A percentile compares a stretch with the other conserved stretches of the same genome.
These are phyloP conservation scores for Funneliformis caledonium DNA, from an alignment of 371 early-diverging fungal genomes.

Conservation along the genomic window DNA sequence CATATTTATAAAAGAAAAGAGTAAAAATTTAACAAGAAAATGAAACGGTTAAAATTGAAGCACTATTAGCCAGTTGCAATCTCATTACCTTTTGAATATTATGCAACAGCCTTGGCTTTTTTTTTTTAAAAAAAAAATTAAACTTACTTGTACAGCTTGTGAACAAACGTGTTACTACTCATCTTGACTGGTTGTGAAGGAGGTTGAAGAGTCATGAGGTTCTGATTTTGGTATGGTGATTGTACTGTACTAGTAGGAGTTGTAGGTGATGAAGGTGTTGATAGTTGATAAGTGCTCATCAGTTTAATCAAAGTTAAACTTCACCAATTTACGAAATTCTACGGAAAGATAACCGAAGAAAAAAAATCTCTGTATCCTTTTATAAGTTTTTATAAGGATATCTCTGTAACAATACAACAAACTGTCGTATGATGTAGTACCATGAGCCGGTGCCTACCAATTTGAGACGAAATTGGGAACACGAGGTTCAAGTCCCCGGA, in stretches of 20 bases:
- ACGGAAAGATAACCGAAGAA: background rate
- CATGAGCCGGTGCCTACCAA: background rate
- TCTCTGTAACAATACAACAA: too few species aligned
- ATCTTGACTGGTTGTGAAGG: slow-evolving; percentile 55
- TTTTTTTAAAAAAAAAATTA: background rate
- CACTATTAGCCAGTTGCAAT: slow-evolving; percentile 8
- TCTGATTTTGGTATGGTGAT: slow-evolving; percentile 52
- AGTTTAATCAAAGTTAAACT: background rate
- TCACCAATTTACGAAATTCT: background rate
- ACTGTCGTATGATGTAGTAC: too few species aligned
- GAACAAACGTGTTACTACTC: slow-evolving; percentile 65
- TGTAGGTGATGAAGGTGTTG: slow-evolving; percentile 48
- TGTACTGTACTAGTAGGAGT: slow-evolving; percentile 53
- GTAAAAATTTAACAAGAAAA: background rate
- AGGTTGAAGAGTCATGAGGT: slow-evolving; percentile 53
- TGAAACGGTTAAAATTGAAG: background rate
- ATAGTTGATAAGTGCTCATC: slow-evolving; percentile 21
- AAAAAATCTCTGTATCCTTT: background rate
- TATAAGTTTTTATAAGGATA: background rate
- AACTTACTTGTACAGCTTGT: slow-evolving; percentile 64
- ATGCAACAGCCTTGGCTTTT: background rate
- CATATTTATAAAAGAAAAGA: background rate
- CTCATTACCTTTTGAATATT: background rate
- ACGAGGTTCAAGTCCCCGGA: too few species aligned
- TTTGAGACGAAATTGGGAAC: too few species aligned